phyloP scores from a whole-genome alignment of 371 early-diverging fungal species.

The Mucor ambiguus region DNA sequence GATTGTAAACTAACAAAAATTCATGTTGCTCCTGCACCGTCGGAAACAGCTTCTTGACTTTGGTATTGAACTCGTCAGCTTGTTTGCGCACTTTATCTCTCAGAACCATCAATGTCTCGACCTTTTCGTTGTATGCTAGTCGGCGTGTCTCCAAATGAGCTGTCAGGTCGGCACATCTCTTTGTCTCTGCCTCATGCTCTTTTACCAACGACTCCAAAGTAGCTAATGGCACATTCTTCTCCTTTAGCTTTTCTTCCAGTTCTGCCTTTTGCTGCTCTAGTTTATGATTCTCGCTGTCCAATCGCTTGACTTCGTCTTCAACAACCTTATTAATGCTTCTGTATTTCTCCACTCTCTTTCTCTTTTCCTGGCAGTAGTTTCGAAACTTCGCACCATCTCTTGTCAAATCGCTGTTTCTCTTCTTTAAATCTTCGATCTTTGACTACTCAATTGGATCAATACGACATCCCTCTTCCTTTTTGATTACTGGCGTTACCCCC shows the following conservation, averaged over 20 bases:
- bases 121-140: neutral
- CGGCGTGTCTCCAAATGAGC: neutral
- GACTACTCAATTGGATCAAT: neutral
- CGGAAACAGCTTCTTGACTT: neutral
- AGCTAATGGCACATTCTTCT: neutral
- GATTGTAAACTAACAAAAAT: neutral
- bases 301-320: neutral
- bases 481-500: neutral
- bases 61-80: neutral
- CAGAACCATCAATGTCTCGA: neutral
- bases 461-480: neutral
- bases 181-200: neutral
- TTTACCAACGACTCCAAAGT: neutral
- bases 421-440: neutral
- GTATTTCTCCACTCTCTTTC: neutral
- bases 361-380: neutral
- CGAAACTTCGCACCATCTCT: neutral
- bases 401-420: neutral
- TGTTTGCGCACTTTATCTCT: neutral
- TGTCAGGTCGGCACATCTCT: neutral
- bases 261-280: neutral
- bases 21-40: neutral
- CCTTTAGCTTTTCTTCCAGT: neutral
- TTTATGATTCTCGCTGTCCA: neutral
- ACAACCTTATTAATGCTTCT: neutral